Conservation (phyloP, 257 asterid genomes). For the Rehmannia glutinosa region DNA sequence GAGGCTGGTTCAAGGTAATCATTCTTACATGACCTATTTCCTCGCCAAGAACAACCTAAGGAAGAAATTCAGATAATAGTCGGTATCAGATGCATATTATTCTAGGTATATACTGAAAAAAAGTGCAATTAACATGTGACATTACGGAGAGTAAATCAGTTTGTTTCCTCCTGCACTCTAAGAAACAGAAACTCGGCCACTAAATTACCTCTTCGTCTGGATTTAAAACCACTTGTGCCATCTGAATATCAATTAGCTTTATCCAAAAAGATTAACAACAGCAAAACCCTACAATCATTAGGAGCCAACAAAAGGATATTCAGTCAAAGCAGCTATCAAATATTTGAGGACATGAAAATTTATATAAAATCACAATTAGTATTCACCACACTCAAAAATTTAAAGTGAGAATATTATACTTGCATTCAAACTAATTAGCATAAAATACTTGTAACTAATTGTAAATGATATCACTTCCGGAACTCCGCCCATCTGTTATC, state of each 20-base stretch:
- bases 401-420: no score
- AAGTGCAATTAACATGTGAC: no score
- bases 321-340: background rate
- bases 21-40: slow-evolving; percentile 64
- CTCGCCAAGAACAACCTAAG: slow-evolving; percentile 71
- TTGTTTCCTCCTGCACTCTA: no score
- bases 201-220: slow-evolving; percentile 55
- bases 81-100: slow-evolving; percentile 7
- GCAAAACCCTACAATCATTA: slow-evolving; percentile 3
- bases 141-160: no score
- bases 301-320: background rate
- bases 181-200: slow-evolving; percentile 1
- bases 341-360: background rate
- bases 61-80: slow-evolving; percentile 8
- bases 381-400: no score
- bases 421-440: no score
- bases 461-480: no score
- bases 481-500: no score
- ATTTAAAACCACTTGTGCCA: slow-evolving; percentile 45
- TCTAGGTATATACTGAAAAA: background rate
- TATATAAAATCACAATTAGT: no score
- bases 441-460: no score
- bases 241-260: slow-evolving; percentile 24
- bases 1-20: slow-evolving; percentile 79
- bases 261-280: slow-evolving; percentile 1